Base-by-base conservation (phyloP, 345 rosid genomes). In the Heritiera littoralis region DNA sequence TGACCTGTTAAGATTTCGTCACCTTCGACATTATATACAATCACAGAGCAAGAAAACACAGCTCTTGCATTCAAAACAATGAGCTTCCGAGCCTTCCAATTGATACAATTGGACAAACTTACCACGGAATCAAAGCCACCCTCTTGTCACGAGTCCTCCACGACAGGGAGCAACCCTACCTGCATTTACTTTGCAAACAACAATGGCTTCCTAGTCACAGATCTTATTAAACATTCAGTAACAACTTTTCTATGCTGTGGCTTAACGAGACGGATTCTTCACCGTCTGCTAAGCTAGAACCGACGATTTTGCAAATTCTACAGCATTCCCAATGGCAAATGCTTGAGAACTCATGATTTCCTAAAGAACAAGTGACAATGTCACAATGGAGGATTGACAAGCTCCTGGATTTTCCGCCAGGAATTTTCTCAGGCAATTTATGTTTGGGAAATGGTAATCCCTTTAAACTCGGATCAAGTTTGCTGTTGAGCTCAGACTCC, bases 51-150 rank as follows among this genome's bases (percentile, higher is more conserved):
- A 3, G 69, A 41, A 38, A 80, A 28, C 5, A 66, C 60, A 30
- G 67, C 74, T 59, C 56, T 45, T 30, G 49, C 66, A 79, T 54
- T 45, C 56, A 78, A 54, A 78, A 59, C 66, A 32, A 56, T 5
- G 32, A 59, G 69, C 55, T 75, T 75, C 67, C 12, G 78, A 75
- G 6, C 54, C 18, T 30, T 30, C 43, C 8, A 2, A 20, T 70
- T 30, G 76, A 52, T 72, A 51, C 9, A 23, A 23, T 0, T 73
- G 5, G 20, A 49, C 64, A n/a, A 73, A 55, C 18, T 32, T 58
- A 45, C 76, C 9, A 59, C 67, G 0, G 67, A 60, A 75, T 75
- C 55, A 46, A 75, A 43, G 12, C 67, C 67, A 13, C 78, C 77
- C 9, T 74, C 54, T 23, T 30, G 38, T 1, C 40, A 66, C 51